Evolutionary conservation across 495 filamentous ascomycete species (phyloP).

Genomic region (Bathelium albidoporum): DNA sequence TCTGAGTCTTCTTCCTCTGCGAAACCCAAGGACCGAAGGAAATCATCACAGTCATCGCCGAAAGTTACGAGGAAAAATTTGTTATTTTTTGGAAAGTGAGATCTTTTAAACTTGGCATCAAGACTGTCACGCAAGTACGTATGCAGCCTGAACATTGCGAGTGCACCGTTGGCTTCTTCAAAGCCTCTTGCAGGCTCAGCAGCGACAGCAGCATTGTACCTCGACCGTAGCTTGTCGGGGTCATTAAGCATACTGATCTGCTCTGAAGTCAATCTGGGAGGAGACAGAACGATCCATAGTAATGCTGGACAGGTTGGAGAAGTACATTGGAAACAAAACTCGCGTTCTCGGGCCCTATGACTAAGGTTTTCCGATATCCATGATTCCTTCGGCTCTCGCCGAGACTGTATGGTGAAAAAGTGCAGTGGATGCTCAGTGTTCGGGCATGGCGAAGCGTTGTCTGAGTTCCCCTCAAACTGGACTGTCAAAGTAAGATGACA

Average conservation of each 20-base stretch:
- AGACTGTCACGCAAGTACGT: conserved; percentile 56
- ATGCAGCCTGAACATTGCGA: conserved; percentile 46
- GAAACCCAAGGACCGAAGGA: not conserved
- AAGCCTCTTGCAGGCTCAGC: conserved; percentile 47
- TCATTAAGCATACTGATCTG: conserved; percentile 49
- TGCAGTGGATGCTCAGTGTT: conserved; percentile 28
- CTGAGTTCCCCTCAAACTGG: conserved; percentile 22
- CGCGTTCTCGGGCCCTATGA: conserved; percentile 3
- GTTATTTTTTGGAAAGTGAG: conserved; percentile 54
- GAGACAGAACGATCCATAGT: conserved; percentile 45
- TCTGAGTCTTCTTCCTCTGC: conserved; percentile 26
- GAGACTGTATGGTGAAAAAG: conserved; percentile 25
- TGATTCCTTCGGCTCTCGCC: conserved; percentile 4
- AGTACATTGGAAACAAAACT: conserved; percentile 50
- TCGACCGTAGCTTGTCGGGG: conserved; percentile 38
- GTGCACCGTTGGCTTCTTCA: conserved; percentile 37
- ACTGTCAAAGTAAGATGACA: conserved; percentile 44
- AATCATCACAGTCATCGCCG: conserved; percentile 49
- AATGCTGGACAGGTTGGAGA: conserved; percentile 43
- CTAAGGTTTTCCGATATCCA: not conserved
- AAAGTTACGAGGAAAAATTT: conserved; percentile 63
- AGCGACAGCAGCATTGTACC: conserved; percentile 43
- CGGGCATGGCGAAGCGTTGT: conserved; percentile 23
- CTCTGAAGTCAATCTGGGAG: conserved; percentile 40
- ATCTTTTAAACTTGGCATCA: conserved; percentile 34